Percentiles rank a stretch among this genome's conserved stretches.
Evolutionary conservation across 306 rosid genomes (phyloP).

Genomic region (Cucurbita ficifolia): DNA sequence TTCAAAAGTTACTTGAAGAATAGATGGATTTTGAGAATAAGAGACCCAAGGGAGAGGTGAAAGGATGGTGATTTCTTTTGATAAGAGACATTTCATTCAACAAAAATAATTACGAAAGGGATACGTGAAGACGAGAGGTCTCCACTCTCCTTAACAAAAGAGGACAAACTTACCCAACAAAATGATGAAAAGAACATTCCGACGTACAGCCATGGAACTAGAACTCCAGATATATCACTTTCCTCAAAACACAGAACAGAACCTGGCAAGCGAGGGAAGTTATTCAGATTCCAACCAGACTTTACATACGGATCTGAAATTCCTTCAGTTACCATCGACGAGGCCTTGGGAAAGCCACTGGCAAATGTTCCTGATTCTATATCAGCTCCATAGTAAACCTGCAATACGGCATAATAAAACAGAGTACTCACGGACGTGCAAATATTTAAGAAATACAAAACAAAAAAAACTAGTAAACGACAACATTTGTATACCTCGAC

Average conservation of each 20-base stretch:
- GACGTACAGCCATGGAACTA: conserved; percentile 94
- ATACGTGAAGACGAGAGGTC: neutral
- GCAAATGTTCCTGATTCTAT: conserved; percentile 73
- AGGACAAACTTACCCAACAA: conserved; percentile 80
- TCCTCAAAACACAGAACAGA: conserved; percentile 73
- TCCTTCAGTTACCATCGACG: conserved; percentile 21
- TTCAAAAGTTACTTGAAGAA: neutral
- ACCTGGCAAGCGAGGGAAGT: conserved; percentile 78
- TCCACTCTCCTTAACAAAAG: neutral
- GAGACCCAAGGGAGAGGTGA: neutral
- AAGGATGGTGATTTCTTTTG: neutral
- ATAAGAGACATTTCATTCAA: neutral
- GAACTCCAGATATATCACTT: conserved; percentile 90
- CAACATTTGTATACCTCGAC: conserved; percentile 54
- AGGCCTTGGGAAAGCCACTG: conserved; percentile 85
- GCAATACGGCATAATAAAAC: conserved; percentile 17
- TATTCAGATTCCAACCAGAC: conserved; percentile 94
- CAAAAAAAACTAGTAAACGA: neutral
- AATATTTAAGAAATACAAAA: neutral
- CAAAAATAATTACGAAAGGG: neutral
- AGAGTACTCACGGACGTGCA: conserved; percentile 4
- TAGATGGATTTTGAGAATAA: neutral
- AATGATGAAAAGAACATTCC: conserved; percentile 99
- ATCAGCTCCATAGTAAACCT: conserved; percentile 95
- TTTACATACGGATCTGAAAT: conserved; percentile 30